Conservation (phyloP, 495 filamentous ascomycete genomes). For the Talaromyces nanjingensis region DNA sequence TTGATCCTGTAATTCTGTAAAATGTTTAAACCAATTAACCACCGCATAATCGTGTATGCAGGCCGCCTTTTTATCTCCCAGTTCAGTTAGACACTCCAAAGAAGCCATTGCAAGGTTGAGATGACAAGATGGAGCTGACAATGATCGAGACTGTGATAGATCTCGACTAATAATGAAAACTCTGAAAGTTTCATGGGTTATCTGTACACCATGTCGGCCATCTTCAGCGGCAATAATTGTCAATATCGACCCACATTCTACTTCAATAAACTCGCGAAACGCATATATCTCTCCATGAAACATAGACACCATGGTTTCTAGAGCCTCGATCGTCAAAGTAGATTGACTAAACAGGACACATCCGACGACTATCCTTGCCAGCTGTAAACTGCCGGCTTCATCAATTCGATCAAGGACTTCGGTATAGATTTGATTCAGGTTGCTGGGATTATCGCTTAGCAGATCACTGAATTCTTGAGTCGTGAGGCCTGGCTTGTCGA, state of each 20-base stretch:
- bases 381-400: neutral
- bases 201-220: neutral
- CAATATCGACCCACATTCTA: neutral
- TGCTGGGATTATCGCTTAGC: neutral
- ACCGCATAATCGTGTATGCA: neutral
- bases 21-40: neutral
- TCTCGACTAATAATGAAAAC: neutral
- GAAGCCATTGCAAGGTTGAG: neutral
- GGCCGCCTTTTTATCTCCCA: neutral
- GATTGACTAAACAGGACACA: neutral
- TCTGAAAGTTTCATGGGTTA: neutral
- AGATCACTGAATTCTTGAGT: neutral
- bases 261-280: neutral
- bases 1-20: neutral
- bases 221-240: neutral
- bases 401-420: neutral
- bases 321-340: neutral
- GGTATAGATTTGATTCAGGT: neutral
- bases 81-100: neutral
- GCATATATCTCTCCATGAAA: neutral
- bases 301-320: neutral
- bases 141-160: neutral
- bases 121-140: neutral
- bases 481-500: neutral
- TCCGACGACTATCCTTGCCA: neutral